These are phyloP conservation scores for Ascosphaera apis DNA, from an alignment of 2,329 filamentous ascomycete genomes.

Conservation along the genomic window DNA sequence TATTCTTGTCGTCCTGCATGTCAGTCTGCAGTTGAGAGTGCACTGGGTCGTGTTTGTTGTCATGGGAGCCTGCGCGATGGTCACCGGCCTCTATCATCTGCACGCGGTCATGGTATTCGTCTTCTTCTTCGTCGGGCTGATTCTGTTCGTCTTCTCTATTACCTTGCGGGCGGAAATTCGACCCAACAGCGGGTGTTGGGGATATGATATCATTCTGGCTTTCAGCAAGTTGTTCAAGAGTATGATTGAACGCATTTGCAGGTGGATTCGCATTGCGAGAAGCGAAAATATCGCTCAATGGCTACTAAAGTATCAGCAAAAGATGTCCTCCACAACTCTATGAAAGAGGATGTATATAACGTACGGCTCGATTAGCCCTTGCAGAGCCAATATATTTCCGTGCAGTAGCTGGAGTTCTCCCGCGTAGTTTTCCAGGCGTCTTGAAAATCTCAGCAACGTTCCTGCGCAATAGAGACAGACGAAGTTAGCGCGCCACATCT, in stretches of 20 bases:
- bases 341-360: too few relatives aligned
- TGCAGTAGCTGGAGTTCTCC: conserved; percentile 24
- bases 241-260: neutral
- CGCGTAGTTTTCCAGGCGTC: conserved; percentile 25
- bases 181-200: neutral
- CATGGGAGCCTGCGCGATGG: neutral
- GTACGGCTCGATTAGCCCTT: neutral
- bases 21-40: conserved; percentile 12
- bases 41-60: neutral
- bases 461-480: conserved; percentile 24
- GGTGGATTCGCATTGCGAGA: conserved; percentile 16
- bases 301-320: conserved; percentile 16
- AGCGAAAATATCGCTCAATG: conserved; percentile 25
- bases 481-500: neutral
- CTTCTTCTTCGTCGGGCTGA: conserved; percentile 1
- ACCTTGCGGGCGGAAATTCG: neutral
- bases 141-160: neutral
- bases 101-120: conserved; percentile 1
- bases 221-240: neutral
- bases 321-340: too few relatives aligned
- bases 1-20: conserved; percentile 13
- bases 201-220: neutral
- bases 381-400: conserved; percentile 22
- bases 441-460: conserved; percentile 94
- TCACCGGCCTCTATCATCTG: neutral